These are phyloP conservation scores for Amanita pallidorosea DNA, from an alignment of 768 basidiomycete species.

Conservation along the genomic window DNA sequence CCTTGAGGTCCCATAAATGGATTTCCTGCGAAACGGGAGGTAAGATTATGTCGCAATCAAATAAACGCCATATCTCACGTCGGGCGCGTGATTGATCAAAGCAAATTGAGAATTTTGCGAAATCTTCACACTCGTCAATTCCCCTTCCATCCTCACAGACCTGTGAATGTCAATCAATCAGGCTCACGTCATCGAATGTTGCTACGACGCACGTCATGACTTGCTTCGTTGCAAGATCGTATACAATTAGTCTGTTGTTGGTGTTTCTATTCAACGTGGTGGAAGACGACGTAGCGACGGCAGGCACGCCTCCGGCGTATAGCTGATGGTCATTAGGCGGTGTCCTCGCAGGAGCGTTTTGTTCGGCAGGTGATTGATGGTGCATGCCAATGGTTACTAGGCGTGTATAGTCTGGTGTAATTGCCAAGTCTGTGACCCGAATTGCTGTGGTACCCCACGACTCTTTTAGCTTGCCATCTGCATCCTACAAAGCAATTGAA, in stretches of 20 bases:
- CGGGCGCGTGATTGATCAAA: conserved; percentile 78
- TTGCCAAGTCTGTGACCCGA: conserved; percentile 77
- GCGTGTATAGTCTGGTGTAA: conserved; percentile 76
- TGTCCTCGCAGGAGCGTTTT: conserved; percentile 13
- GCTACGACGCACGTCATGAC: conserved; percentile 48
- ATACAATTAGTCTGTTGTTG: conserved; percentile 65
- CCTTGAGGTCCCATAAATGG: conserved; percentile 73
- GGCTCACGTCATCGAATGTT: conserved; percentile 3
- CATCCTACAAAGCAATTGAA: conserved; percentile 39
- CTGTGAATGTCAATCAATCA: conserved; percentile 23
- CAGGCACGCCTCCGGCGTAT: conserved; percentile 22
- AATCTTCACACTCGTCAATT: conserved; percentile 81
- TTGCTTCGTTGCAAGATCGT: conserved; percentile 60
- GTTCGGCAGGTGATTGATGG: conserved; percentile 14
- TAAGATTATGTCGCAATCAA: conserved; percentile 8
- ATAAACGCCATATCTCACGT: conserved; percentile 41
- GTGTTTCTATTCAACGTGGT: conserved; percentile 24
- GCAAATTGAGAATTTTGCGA: conserved; percentile 82
- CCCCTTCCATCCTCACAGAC: conserved; percentile 59
- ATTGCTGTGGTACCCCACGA: conserved; percentile 63
- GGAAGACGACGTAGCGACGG: conserved; percentile 19
- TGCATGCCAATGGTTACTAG: conserved; percentile 80
- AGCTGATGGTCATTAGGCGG: conserved; percentile 24
- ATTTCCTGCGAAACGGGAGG: conserved; percentile 53
- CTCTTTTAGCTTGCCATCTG: conserved; percentile 60